Percentiles rank a stretch among this genome's conserved stretches.
phyloP scores from a whole-genome alignment of 1,284 basidiomycete genomes.

The Sphaerobolus stellatus region DNA sequence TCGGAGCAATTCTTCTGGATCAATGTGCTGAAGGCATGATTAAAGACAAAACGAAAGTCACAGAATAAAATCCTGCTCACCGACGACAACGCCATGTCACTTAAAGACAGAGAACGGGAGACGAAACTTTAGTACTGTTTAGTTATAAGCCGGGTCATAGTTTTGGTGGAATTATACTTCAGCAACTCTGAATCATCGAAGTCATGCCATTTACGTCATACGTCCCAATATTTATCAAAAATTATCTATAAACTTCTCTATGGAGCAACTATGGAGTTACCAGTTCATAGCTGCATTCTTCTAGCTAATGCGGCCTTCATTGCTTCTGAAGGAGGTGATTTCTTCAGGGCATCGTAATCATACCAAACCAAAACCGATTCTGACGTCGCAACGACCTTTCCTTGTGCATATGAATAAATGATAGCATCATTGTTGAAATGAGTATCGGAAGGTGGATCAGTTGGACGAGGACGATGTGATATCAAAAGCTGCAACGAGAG shows the following conservation, averaged over 20 bases:
- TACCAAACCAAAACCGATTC: conserved; percentile 72
- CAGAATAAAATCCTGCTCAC: no score
- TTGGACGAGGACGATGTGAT: conserved; percentile 12
- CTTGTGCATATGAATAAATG: conserved; percentile 63
- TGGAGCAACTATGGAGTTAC: no score
- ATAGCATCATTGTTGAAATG: conserved; percentile 51
- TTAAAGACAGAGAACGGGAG: no score
- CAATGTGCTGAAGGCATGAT: no score
- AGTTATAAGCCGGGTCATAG: no score
- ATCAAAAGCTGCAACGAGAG: conserved; percentile 11
- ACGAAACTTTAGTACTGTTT: no score
- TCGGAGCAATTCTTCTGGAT: no score
- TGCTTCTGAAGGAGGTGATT: conserved; percentile 26
- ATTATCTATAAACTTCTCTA: no score
- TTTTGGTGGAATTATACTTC: no score
- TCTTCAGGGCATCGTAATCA: conserved; percentile 63
- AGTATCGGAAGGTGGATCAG: conserved; percentile 34
- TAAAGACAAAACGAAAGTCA: no score
- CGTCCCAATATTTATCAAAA: not conserved
- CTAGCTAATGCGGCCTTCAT: not conserved
- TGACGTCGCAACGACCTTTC: conserved; percentile 59
- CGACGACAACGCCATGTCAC: no score
- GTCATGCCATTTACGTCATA: not conserved
- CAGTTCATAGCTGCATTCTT: not conserved
- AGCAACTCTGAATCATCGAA: not conserved